Evolutionary conservation across 371 early-diverging fungal genomes (phyloP).

Genomic region (Hamiltosporidium magnivora): DNA sequence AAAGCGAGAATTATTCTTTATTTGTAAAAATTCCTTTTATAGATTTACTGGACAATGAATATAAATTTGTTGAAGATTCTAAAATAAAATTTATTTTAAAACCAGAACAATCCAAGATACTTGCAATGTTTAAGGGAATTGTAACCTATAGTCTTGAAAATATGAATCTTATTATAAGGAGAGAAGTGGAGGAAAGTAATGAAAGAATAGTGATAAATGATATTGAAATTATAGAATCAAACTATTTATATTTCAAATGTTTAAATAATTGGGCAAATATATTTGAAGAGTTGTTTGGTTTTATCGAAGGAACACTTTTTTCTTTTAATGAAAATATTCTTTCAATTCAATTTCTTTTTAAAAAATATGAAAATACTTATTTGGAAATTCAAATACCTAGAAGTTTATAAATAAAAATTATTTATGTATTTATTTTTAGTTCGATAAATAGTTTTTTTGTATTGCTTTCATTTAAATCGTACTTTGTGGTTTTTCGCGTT

Average conservation of each 20-base stretch:
- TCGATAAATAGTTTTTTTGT: no score
- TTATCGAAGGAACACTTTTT: constrained; percentile 13
- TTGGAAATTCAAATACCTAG: constrained; percentile 19
- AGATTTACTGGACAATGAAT: constrained; percentile 2
- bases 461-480: no score
- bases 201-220: constrained; percentile 17
- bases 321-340: constrained; percentile 15
- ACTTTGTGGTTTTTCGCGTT: no score
- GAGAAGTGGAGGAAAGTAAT: constrained; percentile 1
- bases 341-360: constrained; percentile 23
- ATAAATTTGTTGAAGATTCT: constrained; percentile 9
- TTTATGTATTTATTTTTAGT: no score
- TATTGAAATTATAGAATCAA: constrained; percentile 9
- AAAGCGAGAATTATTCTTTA: neutral
- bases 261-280: constrained; percentile 21
- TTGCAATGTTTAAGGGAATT: constrained; percentile 10
- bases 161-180: constrained; percentile 14
- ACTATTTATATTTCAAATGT: constrained; percentile 20
- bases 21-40: constrained; percentile 23
- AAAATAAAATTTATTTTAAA: constrained; percentile 11
- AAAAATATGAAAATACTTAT: constrained; percentile 16
- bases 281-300: neutral
- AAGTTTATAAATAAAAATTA: neutral
- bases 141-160: constrained; percentile 17
- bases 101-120: neutral